Conservation (phyloP, 2,329 filamentous ascomycete species). For the Coleophoma crateriformis region DNA sequence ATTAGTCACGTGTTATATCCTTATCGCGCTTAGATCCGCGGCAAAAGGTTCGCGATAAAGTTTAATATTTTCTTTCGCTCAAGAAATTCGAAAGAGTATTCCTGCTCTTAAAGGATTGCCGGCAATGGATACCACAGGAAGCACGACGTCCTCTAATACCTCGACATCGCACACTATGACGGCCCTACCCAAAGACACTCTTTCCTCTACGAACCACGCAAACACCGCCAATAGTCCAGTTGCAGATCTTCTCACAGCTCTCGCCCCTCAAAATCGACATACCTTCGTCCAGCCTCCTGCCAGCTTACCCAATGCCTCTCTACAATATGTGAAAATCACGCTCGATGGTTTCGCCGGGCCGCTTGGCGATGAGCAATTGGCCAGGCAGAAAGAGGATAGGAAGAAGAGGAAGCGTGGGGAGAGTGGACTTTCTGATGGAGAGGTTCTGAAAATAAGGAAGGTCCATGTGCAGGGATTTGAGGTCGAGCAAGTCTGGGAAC, state of each 20-base stretch:
- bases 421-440: conserved; percentile 35
- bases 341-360: conserved; percentile 73
- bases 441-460: conserved; percentile 69
- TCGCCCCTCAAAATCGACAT: conserved; percentile 21
- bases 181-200: conserved; percentile 31
- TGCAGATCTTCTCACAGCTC: conserved; percentile 16
- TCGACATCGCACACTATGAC: conserved; percentile 61
- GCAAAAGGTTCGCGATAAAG: not conserved
- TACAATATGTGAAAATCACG: conserved; percentile 72
- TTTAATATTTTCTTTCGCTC: not conserved
- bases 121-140: conserved; percentile 25
- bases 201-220: conserved; percentile 23
- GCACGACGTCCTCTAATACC: conserved; percentile 54
- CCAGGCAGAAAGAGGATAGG: conserved; percentile 59
- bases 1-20: not conserved
- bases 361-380: conserved; percentile 67
- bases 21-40: not conserved
- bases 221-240: conserved; percentile 28
- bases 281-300: conserved; percentile 70
- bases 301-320: conserved; percentile 61
- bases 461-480: conserved; percentile 85
- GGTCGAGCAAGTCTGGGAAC: conserved; percentile 88
- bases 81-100: no score
- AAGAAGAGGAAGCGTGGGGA: conserved; percentile 72
- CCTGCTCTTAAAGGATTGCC: no score